These are phyloP conservation scores for Trichomonas gallinae DNA, from an alignment of 208 protist genomes.

Conservation along the genomic window DNA sequence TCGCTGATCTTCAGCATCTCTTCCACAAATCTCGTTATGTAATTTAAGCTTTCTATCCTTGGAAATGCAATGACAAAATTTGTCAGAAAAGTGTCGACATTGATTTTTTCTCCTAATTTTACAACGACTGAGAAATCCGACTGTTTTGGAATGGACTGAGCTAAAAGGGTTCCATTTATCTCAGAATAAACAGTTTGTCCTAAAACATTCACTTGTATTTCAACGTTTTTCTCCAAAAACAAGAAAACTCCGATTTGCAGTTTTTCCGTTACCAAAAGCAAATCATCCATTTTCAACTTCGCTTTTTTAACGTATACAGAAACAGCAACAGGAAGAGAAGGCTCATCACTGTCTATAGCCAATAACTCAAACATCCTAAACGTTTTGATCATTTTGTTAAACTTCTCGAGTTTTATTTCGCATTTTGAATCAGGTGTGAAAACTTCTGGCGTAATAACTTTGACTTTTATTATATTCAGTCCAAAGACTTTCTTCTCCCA, in stretches of 20 bases:
- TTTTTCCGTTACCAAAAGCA: neutral
- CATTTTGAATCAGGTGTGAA: neutral
- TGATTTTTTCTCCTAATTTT: neutral
- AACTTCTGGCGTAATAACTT: neutral
- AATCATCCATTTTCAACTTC: neutral
- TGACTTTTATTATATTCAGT: neutral
- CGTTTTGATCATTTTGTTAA: neutral
- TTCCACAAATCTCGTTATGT: neutral
- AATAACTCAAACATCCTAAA: neutral
- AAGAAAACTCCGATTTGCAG: neutral
- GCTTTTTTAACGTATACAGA: neutral
- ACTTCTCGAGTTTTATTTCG: neutral
- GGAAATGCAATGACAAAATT: neutral
- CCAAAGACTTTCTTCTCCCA: neutral
- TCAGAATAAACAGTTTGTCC: neutral
- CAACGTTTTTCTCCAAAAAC: neutral
- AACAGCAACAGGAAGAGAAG: neutral
- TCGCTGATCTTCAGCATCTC: neutral
- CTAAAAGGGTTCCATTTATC: neutral
- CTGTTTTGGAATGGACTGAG: neutral
- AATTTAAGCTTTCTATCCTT: neutral
- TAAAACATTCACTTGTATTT: neutral
- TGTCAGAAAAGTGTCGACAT: neutral
- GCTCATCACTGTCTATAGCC: neutral
- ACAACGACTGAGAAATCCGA: neutral